Conservation (phyloP, 768 basidiomycete genomes). For the Mycena rebaudengoi region DNA sequence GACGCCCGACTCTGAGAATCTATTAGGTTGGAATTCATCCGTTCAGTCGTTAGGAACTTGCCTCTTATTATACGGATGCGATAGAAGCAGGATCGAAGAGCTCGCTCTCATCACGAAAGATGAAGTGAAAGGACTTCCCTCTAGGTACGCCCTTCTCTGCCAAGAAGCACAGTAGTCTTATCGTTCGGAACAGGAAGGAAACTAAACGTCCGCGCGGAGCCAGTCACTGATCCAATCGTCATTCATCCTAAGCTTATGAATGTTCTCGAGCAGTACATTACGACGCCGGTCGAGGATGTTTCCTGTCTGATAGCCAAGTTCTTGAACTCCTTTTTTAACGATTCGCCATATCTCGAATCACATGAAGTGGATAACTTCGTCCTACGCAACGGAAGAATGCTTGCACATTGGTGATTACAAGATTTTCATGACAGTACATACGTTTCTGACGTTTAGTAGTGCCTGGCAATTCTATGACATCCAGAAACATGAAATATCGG, state of each 20-base stretch:
- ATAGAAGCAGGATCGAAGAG: constrained; percentile 54
- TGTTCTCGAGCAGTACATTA: constrained; percentile 61
- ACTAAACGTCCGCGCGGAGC: constrained; percentile 48
- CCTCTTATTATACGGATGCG: constrained; percentile 74
- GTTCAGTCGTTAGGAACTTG: constrained; percentile 68
- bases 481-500: constrained; percentile 62
- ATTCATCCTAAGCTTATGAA: constrained; percentile 65
- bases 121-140: constrained; percentile 61
- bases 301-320: constrained; percentile 68
- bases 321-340: constrained; percentile 64
- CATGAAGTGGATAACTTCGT: constrained; percentile 81
- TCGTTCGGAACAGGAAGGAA: constrained; percentile 63
- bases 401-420: constrained; percentile 64
- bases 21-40: constrained; percentile 59
- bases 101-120: constrained; percentile 56
- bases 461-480: constrained; percentile 75
- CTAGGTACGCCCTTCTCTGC: constrained; percentile 55
- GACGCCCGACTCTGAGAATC: not conserved
- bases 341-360: constrained; percentile 66
- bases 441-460: constrained; percentile 43
- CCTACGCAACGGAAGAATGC: constrained; percentile 62
- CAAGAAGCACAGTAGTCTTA: no score
- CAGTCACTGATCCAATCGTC: constrained; percentile 65
- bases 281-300: constrained; percentile 56
- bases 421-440: not conserved